These are phyloP conservation scores for Neurospora tetraspora DNA, from an alignment of 495 filamentous ascomycete genomes.

Conservation along the genomic window DNA sequence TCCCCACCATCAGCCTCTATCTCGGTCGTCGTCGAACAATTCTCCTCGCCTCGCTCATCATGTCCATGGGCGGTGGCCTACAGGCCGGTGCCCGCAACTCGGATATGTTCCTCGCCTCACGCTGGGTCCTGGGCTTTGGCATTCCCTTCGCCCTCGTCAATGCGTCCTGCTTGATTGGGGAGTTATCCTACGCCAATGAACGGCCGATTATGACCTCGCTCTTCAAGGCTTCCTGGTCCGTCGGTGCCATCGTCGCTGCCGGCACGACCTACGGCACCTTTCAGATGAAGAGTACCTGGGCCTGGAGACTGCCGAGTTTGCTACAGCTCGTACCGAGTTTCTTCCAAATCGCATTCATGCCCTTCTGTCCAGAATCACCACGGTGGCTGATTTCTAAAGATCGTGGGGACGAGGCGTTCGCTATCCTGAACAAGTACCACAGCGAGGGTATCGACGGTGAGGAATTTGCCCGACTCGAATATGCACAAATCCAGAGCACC, in stretches of 20 bases:
- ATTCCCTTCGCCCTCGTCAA: slow-evolving; percentile 52
- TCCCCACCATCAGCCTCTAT: slow-evolving; percentile 40
- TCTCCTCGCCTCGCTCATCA: slow-evolving; percentile 40
- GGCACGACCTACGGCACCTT: slow-evolving; percentile 46
- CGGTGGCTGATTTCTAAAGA: slow-evolving; percentile 39
- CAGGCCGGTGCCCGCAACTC: slow-evolving; percentile 18
- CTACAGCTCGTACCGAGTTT: slow-evolving; percentile 40
- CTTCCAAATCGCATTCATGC: slow-evolving; percentile 41
- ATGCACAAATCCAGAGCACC: slow-evolving; percentile 45
- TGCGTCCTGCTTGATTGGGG: slow-evolving; percentile 48
- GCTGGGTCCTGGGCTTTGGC: slow-evolving; percentile 52
- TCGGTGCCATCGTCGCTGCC: slow-evolving; percentile 47
- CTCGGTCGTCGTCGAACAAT: slow-evolving; percentile 47
- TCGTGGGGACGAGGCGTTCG: slow-evolving; percentile 40
- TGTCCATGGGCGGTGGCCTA: slow-evolving; percentile 16
- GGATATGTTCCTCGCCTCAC: slow-evolving; percentile 50
- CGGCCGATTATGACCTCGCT: slow-evolving; percentile 49
- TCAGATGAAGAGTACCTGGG: slow-evolving; percentile 42
- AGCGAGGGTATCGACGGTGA: slow-evolving; percentile 41
- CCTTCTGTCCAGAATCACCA: slow-evolving; percentile 40
- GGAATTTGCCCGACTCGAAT: slow-evolving; percentile 42
- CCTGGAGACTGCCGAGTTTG: slow-evolving; percentile 50
- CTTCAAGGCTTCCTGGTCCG: slow-evolving; percentile 50
- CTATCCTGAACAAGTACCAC: slow-evolving; percentile 48
- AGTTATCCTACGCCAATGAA: slow-evolving; percentile 50